Evolutionary conservation across 768 basidiomycete genomes (phyloP), one percentile per base, ranked within the genome.

Genomic region (Auricularia sp.): DNA sequence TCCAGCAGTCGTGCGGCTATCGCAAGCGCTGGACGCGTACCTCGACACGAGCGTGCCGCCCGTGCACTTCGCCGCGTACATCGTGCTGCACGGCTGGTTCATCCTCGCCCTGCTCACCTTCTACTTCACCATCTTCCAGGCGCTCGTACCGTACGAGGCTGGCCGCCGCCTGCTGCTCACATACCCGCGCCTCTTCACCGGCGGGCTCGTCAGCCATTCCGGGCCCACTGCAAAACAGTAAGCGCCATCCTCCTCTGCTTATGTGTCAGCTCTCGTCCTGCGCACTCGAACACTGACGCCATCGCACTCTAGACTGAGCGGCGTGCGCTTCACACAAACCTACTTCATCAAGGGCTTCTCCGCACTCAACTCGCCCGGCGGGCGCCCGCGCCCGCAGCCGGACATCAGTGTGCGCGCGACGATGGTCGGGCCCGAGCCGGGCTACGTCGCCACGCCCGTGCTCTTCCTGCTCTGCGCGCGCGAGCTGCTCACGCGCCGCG

Each of bases 1-100:
- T 51, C 66, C 63, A 13, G 66, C 66, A 1, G 51, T 65, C 16
- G 66, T 65, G 21, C 66, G 66, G n/a, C 66, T 67, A 21, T 54
- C 64, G 37, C 63, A 64, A 33, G 16, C 64, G 21, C 61, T 65
- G 29, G 45, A 64, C 29, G n/a, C 37, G 44, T 61, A 62, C 54
- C n/a, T 65, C 21, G 36, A 4, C 24, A 51, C 63, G 8, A 24
- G 39, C 18, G 51, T 56, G 10, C 54, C 66, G 24, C 59, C 59
- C 36, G 61, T 63, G 7, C 64, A 67, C 54, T 67, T 67, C 54
- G 61, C 59, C 11, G 64, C 66, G 21, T 59, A 65, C 24, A 62
- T 67, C 36, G 51, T 65, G 34, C 37, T 67, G 16, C 59, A 54
- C 24, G 21, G 44, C 35, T 29, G 45, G 33, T 18, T n/a, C 13